Base-by-base conservation (phyloP, 768 basidiomycete genomes). In the Lentinula edodes region DNA sequence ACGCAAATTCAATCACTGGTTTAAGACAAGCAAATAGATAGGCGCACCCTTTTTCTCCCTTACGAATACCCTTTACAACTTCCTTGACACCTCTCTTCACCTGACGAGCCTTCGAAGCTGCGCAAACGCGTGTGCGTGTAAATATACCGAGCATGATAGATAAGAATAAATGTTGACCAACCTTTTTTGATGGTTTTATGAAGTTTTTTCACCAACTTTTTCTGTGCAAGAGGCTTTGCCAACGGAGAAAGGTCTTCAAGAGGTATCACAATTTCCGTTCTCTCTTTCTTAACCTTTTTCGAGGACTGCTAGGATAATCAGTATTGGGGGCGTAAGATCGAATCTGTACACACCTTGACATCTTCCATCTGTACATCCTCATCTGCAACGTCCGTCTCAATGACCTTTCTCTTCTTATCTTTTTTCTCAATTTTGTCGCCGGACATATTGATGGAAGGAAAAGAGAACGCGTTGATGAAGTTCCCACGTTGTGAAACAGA, bases 51-150 rank as follows among this genome's bases (percentile, higher is more conserved):
- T 91, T 94, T 73, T 98, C 96, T 62, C 95, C 95, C 72, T 99
- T 99, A 58, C 95, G 84, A 45, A 99, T 90, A 3, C 93, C 93
- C 74, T 99, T 99, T 48, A 97, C 94, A 38, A 99, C 93, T 74
- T 99, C 97, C 75, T 98, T 98, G 52, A 99, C 96, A 43, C 97
- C 97, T 50, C 97, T 86, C 78, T 97, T 98, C 36, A 98, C 89
- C 74, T 97, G 95, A 62, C 96, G 86, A 43, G 87, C 87, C 73
- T 96, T 97, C 28, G 95, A 95, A 16, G 97, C 94, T 96, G 68
- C 48, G 20, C 20, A 50, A 46, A 34, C 48, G 66, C 55, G 68
- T 9, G 18, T 34, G 53, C 20, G 13, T 39, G 5, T 35, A 52
- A 28, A 28, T 28, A 28, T 3, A 28, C 28, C 0, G 6, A n/a